Base-by-base conservation (phyloP, 2,329 filamentous ascomycete species). In the Chalaropsis thielavioides region DNA sequence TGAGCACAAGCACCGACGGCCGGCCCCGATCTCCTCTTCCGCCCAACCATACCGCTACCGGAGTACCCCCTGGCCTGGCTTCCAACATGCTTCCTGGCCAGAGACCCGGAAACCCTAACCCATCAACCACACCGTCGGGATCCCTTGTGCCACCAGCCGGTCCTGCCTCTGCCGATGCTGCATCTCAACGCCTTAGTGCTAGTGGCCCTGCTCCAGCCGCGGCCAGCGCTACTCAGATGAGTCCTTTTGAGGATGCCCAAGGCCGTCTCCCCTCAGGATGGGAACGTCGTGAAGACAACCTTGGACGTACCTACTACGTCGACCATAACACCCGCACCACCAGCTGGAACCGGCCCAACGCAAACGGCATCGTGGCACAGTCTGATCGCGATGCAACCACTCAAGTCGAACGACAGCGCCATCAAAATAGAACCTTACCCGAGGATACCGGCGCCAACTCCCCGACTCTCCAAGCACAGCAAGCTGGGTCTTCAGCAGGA, bases 301-400 rank as follows among this genome's bases (percentile, higher is more conserved):
- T 97, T 54, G 92, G 94, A 63, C 84, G 94, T 71, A 97, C 92
- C 24, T 99, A 99, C 74, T 99, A 97, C 73, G 94, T 99, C 63
- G 94, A 99, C 72, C 94, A 97, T 74, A 97, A 97, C 74, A 96
- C 92, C 6, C 83, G 94, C 71, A 92, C 94, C 64, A 99, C 94
- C 0, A 97, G 92, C 70, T 99, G 94, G 94, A 92, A 89, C 70
- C 82, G 94, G 67, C 94, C 94, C 7, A 88, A 90, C 46, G 86
- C 86, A 67, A 88, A 87, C 71, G 92, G 87, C 67, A 85, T 88
- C 58, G 85, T 84, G 61, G 87, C 92, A 68, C 85, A 89, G 70
- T 70, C 72, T 49, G 88, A 91, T 69, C 83, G 92, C 74, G 92
- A 96, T 73, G 90, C 91, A 31, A 91, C 92, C 68, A 96, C 92